Conservation (phyloP, 1,284 basidiomycete genomes). For the Cutaneotrichosporon mucoides region DNA sequence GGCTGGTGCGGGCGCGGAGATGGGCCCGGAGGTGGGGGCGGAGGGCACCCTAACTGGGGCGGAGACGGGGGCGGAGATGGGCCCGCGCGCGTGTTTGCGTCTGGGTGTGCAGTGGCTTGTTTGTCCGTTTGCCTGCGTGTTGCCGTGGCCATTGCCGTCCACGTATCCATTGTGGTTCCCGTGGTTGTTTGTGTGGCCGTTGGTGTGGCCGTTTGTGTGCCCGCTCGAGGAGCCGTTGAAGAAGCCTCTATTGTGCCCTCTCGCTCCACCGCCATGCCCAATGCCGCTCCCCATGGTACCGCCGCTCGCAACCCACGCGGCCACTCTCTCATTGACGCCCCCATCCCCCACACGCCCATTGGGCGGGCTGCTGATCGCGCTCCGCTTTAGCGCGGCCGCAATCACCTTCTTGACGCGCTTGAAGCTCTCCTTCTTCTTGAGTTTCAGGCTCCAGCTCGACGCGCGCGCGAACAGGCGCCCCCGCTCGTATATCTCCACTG, state of each 20-base stretch:
- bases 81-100: background rate
- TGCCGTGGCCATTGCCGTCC: background rate
- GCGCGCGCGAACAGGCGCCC: background rate
- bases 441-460: background rate
- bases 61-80: too few relatives aligned
- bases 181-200: background rate
- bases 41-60: too few relatives aligned
- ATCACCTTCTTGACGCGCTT: background rate
- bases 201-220: background rate
- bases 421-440: background rate
- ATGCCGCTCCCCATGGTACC: too few relatives aligned
- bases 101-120: background rate
- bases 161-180: too few relatives aligned
- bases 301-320: too few relatives aligned
- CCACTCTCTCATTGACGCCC: too few relatives aligned
- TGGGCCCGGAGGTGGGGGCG: too few relatives aligned
- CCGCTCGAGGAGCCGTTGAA: background rate
- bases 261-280: too few relatives aligned
- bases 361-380: too few relatives aligned
- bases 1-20: too few relatives aligned
- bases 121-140: background rate
- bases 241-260: background rate
- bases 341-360: too few relatives aligned
- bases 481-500: too few relatives aligned
- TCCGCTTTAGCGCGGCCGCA: background rate